A percentile compares a stretch with the other conserved stretches of the same genome.
Evolutionary conservation across 495 filamentous ascomycete genomes (phyloP).

Genomic region (Aspergillus haitiensis): DNA sequence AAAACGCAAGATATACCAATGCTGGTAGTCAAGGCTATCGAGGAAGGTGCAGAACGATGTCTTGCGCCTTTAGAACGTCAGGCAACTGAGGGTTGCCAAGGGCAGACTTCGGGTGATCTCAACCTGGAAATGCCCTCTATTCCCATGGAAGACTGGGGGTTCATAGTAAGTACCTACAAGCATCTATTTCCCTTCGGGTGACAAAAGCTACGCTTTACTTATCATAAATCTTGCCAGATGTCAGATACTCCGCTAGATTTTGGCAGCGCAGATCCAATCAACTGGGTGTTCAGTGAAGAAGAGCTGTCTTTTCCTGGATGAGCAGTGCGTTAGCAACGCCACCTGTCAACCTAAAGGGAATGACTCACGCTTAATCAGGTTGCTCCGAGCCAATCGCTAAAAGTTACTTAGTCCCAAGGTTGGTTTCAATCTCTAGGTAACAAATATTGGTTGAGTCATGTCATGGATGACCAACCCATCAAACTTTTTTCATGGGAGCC

Average conservation of each 20-base stretch:
- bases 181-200: neutral
- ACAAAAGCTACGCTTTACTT: neutral
- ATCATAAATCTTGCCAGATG: slow-evolving; percentile 2
- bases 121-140: neutral
- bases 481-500: no score
- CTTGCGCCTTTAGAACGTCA: slow-evolving; percentile 34
- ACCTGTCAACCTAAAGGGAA: no score
- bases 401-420: no score
- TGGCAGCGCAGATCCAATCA: slow-evolving; percentile 11
- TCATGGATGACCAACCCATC: no score
- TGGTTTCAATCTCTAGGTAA: no score
- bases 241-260: slow-evolving; percentile 9
- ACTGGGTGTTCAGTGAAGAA: slow-evolving; percentile 10
- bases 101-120: neutral
- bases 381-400: no score
- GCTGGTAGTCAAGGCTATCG: slow-evolving; percentile 38
- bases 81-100: neutral
- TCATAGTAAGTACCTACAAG: slow-evolving; percentile 13
- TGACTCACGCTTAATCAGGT: no score
- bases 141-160: slow-evolving; percentile 15
- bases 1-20: slow-evolving; percentile 31
- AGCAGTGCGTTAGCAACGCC: no score
- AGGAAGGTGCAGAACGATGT: slow-evolving; percentile 36
- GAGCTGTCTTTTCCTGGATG: neutral
- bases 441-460: no score